These are phyloP conservation scores for Euclidium syriacum DNA, from an alignment of 345 rosid species.

Conservation along the genomic window DNA sequence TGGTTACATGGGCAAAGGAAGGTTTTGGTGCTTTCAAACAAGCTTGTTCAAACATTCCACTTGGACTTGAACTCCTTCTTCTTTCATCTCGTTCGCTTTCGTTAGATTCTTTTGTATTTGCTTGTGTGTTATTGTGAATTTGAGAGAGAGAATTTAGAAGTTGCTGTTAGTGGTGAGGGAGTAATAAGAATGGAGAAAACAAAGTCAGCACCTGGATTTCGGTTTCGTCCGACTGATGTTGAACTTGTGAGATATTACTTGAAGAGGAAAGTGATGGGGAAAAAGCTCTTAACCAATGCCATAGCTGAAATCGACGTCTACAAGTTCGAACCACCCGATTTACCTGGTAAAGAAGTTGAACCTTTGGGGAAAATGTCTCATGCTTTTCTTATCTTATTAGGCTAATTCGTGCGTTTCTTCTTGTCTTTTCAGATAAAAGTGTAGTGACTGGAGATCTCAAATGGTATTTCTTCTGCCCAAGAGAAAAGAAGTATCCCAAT, in stretches of 20 bases:
- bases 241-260: conserved; percentile 66
- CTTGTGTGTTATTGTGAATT: background rate
- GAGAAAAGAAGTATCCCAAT: conserved; percentile 48
- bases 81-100: background rate
- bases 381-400: background rate
- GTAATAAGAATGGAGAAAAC: conserved; percentile 48
- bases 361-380: background rate
- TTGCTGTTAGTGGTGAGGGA: background rate
- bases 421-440: conserved; percentile 25
- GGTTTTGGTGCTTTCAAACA: conserved; percentile 54
- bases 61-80: conserved; percentile 28
- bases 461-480: conserved; percentile 82
- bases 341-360: no score
- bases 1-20: conserved; percentile 59
- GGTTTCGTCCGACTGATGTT: conserved; percentile 78
- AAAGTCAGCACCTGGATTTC: conserved; percentile 56
- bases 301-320: conserved; percentile 63
- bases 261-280: conserved; percentile 60
- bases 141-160: background rate
- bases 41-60: conserved; percentile 49
- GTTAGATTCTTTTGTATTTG: background rate
- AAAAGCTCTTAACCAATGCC: conserved; percentile 30
- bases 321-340: conserved; percentile 64
- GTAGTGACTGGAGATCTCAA: conserved; percentile 51
- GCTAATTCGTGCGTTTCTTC: background rate